phyloP scores from a whole-genome alignment of 2,329 filamentous ascomycete genomes.

The Beauveria sp. region DNA sequence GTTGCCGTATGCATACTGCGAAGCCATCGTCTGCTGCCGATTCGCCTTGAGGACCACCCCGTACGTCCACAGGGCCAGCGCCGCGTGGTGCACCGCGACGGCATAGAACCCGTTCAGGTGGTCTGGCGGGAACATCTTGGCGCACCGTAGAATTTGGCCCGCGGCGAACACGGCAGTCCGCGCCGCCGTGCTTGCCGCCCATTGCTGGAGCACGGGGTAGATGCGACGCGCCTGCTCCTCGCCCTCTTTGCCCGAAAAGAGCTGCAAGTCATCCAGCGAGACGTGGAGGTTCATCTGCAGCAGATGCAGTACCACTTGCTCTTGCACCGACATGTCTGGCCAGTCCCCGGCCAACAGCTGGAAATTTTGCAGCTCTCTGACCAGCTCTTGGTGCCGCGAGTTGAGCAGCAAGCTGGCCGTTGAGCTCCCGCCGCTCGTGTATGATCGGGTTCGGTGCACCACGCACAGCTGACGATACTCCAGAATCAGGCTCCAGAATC shows the following conservation, averaged over 20 bases:
- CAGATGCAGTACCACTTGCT: conserved; percentile 43
- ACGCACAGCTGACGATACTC: conserved; percentile 57
- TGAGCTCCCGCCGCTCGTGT: conserved; percentile 32
- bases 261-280: conserved; percentile 56
- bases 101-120: conserved; percentile 59
- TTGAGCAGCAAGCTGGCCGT: conserved; percentile 39
- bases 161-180: conserved; percentile 60
- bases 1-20: conserved; percentile 27
- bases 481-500: conserved; percentile 57
- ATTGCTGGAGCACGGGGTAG: conserved; percentile 51
- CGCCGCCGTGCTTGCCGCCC: conserved; percentile 47
- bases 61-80: conserved; percentile 62
- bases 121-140: conserved; percentile 43
- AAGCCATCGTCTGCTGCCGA: conserved; percentile 22
- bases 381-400: conserved; percentile 55
- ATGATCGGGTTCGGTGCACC: conserved; percentile 39
- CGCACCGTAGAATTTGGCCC: conserved; percentile 56
- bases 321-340: conserved; percentile 37
- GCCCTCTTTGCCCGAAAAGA: conserved; percentile 60
- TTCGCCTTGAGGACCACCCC: conserved; percentile 47
- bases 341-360: conserved; percentile 34
- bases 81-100: conserved; percentile 61
- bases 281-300: conserved; percentile 58
- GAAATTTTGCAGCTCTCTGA: conserved; percentile 45
- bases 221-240: conserved; percentile 56